These are phyloP conservation scores for Salvia rosmarinus DNA, from an alignment of 257 asterid species.

Conservation along the genomic window DNA sequence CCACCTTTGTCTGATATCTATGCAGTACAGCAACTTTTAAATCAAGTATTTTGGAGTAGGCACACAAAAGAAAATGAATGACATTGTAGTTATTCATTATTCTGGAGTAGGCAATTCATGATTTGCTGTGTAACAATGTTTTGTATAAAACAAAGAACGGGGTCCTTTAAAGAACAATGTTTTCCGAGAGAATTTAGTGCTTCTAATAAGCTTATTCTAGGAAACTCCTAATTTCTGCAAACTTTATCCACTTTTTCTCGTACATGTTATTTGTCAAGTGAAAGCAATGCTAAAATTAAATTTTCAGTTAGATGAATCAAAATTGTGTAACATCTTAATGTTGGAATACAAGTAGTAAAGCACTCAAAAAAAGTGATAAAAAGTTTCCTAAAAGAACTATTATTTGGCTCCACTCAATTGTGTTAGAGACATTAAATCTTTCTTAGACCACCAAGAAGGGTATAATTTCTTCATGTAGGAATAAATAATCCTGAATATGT, in stretches of 20 bases:
- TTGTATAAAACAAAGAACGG: background rate
- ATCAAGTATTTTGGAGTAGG: background rate
- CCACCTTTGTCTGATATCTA: background rate
- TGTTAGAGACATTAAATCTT: background rate
- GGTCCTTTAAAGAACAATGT: background rate
- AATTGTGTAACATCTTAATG: background rate
- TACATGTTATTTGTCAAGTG: background rate
- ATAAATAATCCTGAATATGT: conserved; percentile 4
- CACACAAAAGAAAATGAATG: background rate
- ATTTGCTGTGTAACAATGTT: background rate
- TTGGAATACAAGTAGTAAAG: background rate
- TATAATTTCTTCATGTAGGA: background rate
- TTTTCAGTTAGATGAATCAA: conserved; percentile 1
- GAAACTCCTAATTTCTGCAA: background rate
- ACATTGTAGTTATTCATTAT: background rate
- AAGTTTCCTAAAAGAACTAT: background rate
- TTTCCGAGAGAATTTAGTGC: conserved; percentile 11
- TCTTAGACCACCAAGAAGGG: background rate
- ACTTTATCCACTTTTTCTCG: background rate
- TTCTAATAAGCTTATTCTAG: background rate
- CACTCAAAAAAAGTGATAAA: too few species aligned
- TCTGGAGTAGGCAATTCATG: background rate
- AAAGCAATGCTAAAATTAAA: background rate
- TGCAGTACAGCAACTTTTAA: background rate
- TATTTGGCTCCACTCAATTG: background rate